These are phyloP conservation scores for Penicillium psychrofluorescens DNA, from an alignment of 495 filamentous ascomycete species.

Conservation along the genomic window DNA sequence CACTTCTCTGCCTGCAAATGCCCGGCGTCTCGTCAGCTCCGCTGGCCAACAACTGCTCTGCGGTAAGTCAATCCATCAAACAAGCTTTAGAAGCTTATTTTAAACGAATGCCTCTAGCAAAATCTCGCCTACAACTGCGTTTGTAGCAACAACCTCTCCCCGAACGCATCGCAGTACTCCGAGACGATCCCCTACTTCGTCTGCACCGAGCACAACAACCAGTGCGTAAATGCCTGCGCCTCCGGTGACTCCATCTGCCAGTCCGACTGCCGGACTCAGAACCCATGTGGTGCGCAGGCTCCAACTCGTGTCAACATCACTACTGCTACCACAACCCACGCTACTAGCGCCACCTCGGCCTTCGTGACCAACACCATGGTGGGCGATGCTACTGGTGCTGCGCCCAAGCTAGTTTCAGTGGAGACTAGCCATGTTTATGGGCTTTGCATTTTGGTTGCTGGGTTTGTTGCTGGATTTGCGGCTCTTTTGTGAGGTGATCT, in stretches of 20 bases:
- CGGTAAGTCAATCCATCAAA: slow-evolving; percentile 45
- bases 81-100: background rate
- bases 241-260: slow-evolving; percentile 50
- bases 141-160: slow-evolving; percentile 63
- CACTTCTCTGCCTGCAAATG: slow-evolving; percentile 70
- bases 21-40: slow-evolving; percentile 43
- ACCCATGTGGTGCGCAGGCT: slow-evolving; percentile 75
- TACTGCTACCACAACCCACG: slow-evolving; percentile 36
- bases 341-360: slow-evolving; percentile 29
- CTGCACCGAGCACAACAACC: slow-evolving; percentile 63
- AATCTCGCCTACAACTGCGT: slow-evolving; percentile 64
- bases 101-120: slow-evolving; percentile 34
- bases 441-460: slow-evolving; percentile 45
- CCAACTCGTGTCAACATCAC: slow-evolving; percentile 57
- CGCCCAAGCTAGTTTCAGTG: slow-evolving; percentile 27
- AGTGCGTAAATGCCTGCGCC: slow-evolving; percentile 59
- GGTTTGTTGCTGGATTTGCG: slow-evolving; percentile 59
- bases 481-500: slow-evolving; percentile 41
- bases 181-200: slow-evolving; percentile 81
- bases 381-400: slow-evolving; percentile 10
- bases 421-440: slow-evolving; percentile 54
- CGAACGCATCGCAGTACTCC: slow-evolving; percentile 77
- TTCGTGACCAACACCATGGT: slow-evolving; percentile 16
- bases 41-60: slow-evolving; percentile 57
- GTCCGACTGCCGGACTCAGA: slow-evolving; percentile 53